A percentile compares a stretch with the other conserved stretches of the same genome.
Evolutionary conservation across 192 early-diverging fungal genomes (phyloP).

Genomic region (Linnemannia schmuckeri): DNA sequence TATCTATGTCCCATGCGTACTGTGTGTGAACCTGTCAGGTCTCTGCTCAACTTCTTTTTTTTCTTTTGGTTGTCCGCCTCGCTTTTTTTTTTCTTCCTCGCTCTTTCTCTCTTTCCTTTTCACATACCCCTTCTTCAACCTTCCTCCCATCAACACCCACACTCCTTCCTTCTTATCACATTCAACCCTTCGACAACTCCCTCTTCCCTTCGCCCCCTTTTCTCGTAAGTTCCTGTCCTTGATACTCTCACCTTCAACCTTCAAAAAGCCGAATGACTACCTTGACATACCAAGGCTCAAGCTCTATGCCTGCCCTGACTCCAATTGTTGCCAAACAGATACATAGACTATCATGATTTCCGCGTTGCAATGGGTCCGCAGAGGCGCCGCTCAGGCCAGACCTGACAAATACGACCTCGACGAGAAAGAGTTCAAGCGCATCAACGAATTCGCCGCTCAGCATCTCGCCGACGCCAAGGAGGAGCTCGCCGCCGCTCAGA

Average conservation of each 20-base stretch:
- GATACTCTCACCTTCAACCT: neutral
- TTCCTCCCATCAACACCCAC: neutral
- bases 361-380: slow-evolving; percentile 91
- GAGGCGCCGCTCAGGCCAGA: slow-evolving; percentile 87
- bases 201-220: neutral
- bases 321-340: neutral
- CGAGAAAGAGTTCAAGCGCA: slow-evolving; percentile 90
- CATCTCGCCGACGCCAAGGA: slow-evolving; percentile 75
- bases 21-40: neutral
- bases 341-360: slow-evolving; percentile 82
- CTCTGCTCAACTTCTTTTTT: neutral
- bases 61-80: neutral
- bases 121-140: neutral
- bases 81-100: neutral
- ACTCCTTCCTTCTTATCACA: neutral
- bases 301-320: neutral
- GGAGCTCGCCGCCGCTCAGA: slow-evolving; percentile 66
- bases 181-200: neutral
- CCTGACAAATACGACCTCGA: slow-evolving; percentile 87
- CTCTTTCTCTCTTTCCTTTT: neutral
- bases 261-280: neutral
- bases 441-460: slow-evolving; percentile 76
- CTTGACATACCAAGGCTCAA: too few relatives aligned
- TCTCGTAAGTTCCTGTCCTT: neutral
- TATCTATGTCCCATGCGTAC: neutral